Evolutionary conservation across 768 basidiomycete species (phyloP), one percentile per base, ranked within the genome.

Genomic region (Hysterangium stoloniferum): DNA sequence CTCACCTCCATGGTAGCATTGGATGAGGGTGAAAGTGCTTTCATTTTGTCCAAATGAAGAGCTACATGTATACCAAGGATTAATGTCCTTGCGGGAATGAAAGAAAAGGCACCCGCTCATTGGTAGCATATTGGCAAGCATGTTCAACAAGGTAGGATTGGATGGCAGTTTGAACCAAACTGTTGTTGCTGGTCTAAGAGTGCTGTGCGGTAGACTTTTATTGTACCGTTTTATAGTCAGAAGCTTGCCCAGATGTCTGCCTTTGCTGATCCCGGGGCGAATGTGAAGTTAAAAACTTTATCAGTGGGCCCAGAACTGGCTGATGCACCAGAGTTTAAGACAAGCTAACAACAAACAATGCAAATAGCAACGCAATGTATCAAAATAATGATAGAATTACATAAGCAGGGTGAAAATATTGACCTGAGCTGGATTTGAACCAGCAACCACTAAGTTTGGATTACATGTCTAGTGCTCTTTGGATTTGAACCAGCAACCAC

Each of bases 301-400:
- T 29, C 28, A 25, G 43, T 4, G 15, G 41, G 25, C 17, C 8
- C 13, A 8, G 19, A n/a, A 19, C 54, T 35, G 17, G 37, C 54
- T 11, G 52, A 45, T 31, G 52, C 43, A 2, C 22, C 48, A 9
- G 57, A 57, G 49, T 59, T 53, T 9, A 7, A 22, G 28, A 58
- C 41, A 0, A 61, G 57, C 59, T 51, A 44, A 48, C 9, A 29
- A 22, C 59, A 62, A 9, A 52, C 51, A 36, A 55, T 52, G 29
- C 61, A 45, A 33, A 17, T 28, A 32, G 12, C 13, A 22, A 25
- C 27, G 54, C 54, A 9, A 61, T 60, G 12, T 63, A 61, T 8
- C 46, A 36, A 9, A 68, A 46, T 45, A 6, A n/a, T n/a, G n/a
- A n/a, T n/a, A n/a, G n/a, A n/a, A n/a, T n/a, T n/a, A n/a, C n/a